These are phyloP conservation scores for Chlamydomonas sp. DNA, from an alignment of 139 green algal species.

Conservation along the genomic window DNA sequence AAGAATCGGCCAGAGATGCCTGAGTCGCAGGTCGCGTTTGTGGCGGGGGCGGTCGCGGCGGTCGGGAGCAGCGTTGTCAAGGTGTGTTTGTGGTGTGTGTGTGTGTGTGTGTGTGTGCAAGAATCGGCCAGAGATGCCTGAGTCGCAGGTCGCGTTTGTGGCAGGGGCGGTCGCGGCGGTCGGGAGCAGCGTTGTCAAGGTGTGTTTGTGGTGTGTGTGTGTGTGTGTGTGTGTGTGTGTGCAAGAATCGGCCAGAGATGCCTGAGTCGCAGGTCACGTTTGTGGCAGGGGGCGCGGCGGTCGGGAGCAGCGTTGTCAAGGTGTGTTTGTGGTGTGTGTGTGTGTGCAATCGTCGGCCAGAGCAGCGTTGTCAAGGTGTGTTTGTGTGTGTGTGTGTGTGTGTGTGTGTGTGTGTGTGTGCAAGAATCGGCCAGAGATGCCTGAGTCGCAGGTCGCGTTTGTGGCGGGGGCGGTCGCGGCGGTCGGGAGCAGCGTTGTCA, in stretches of 20 bases:
- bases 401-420: no score
- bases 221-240: no score
- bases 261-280: constrained; percentile 51
- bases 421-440: neutral
- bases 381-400: no score
- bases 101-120: no score
- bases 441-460: constrained; percentile 53
- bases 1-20: neutral
- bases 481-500: constrained; percentile 59
- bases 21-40: constrained; percentile 54
- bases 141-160: constrained; percentile 58
- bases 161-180: constrained; percentile 64
- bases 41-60: constrained; percentile 63
- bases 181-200: no score
- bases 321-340: constrained; percentile 67
- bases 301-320: no score
- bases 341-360: no score
- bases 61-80: no score
- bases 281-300: constrained; percentile 62
- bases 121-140: neutral
- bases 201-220: no score
- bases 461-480: constrained; percentile 64
- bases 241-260: neutral
- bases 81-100: no score
- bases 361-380: no score